Base-by-base conservation (phyloP, 345 rosid genomes). In the Turritis glabra region DNA sequence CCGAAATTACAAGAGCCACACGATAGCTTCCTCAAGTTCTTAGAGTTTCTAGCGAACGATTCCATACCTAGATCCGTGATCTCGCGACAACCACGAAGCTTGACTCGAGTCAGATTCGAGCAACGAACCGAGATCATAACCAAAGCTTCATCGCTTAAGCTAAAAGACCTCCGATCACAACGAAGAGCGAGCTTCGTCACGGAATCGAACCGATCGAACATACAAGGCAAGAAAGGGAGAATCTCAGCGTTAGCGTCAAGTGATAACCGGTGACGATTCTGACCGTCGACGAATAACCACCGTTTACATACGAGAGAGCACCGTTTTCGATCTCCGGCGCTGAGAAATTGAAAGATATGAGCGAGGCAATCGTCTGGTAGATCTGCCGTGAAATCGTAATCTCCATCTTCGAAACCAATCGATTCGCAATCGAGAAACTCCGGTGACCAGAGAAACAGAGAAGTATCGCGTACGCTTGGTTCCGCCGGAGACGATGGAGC, bases 21-120 rank as follows among this genome's bases (percentile, higher is more conserved):
- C 0, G 96, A 89, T 30, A 93, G 78, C 67, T 89, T 93, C 80
- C 54, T 89, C 80, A 89, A 41, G 18, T 19, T 80, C 63, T 44
- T 74, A 57, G 86, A 88, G 63, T 89, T 85, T 29, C 75, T 12
- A 60, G 96, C 93, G 53, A 90, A 85, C 25, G 70, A 19, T 2
- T 75, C 82, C 86, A 90, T 73, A 3, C 98, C 96, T 11, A 77
- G 78, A 69, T 90, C 97, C 17, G 93, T 86, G 63, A 93, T 69
- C 67, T 83, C 87, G 33, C 97, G 90, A 83, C 97, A 93, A 21
- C 96, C 89, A 30, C 98, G 97, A 74, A 90, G 96, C 84, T 93
- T 91, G 51, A 93, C 77, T 14, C 89, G 89, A 55, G 84, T 72
- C 59, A 93, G 87, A 43, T 81, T 84, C 58, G 67, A 80, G 80